phyloP scores from a whole-genome alignment of 108 stramenopile species.

The Cyclotella baltica region DNA sequence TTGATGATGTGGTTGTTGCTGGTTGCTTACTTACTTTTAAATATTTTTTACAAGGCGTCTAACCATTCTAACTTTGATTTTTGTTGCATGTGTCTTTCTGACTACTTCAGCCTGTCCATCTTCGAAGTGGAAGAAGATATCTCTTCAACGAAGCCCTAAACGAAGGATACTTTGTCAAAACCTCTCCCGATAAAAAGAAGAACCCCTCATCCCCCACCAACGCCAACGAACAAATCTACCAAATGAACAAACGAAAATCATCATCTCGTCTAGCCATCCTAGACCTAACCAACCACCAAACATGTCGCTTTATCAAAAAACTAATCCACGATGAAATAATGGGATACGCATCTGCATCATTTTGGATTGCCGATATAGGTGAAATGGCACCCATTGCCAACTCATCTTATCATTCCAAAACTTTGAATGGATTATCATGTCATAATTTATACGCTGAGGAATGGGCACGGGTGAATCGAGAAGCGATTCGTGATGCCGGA shows the following conservation, averaged over 20 bases:
- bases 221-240: constrained; percentile 18
- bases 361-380: constrained; percentile 63
- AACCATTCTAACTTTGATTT: too few relatives aligned
- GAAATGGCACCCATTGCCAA: constrained; percentile 50
- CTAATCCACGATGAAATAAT: constrained; percentile 44
- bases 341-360: constrained; percentile 41
- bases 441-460: constrained; percentile 58
- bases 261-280: constrained; percentile 34
- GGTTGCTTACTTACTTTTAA: neutral
- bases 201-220: too few relatives aligned
- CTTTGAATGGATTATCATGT: constrained; percentile 20
- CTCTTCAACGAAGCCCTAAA: constrained; percentile 47
- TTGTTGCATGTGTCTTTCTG: too few relatives aligned
- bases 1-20: too few relatives aligned
- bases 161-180: constrained; percentile 40
- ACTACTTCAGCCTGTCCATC: constrained; percentile 48
- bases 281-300: constrained; percentile 49
- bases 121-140: constrained; percentile 48
- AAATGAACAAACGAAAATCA: constrained; percentile 1
- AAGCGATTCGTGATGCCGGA: constrained; percentile 55
- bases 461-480: constrained; percentile 56
- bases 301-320: constrained; percentile 46
- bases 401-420: constrained; percentile 20
- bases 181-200: neutral
- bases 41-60: too few relatives aligned